Evolutionary conservation across 2,329 filamentous ascomycete species (phyloP).

Genomic region (Catunica adiposa): DNA sequence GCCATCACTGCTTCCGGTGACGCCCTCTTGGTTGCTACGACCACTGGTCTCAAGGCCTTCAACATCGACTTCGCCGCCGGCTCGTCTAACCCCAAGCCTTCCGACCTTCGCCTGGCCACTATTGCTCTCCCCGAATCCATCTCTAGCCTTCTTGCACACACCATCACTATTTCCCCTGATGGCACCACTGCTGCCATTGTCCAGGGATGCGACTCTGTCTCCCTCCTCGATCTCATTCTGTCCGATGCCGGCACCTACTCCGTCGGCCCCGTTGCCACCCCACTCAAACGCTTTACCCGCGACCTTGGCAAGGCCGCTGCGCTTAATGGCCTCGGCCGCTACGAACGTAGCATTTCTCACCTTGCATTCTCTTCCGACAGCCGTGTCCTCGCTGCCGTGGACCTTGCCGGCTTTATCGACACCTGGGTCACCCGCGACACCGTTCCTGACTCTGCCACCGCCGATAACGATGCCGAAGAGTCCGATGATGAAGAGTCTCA

Average conservation of each 20-base stretch:
- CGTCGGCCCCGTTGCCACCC: slow-evolving; percentile 26
- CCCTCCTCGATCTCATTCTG: slow-evolving; percentile 31
- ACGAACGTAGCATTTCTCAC: slow-evolving; percentile 60
- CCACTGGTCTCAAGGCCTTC: slow-evolving; percentile 61
- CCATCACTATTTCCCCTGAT: slow-evolving; percentile 53
- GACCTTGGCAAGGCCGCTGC: slow-evolving; percentile 36
- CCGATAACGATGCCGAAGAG: slow-evolving; percentile 19
- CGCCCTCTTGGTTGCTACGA: slow-evolving; percentile 60
- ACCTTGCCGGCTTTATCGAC: slow-evolving; percentile 73
- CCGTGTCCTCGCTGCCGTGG: slow-evolving; percentile 59
- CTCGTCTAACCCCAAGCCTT: slow-evolving; percentile 22
- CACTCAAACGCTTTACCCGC: slow-evolving; percentile 36
- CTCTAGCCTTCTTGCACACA: slow-evolving; percentile 46
- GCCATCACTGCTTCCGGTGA: slow-evolving; percentile 55
- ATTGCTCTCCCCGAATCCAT: slow-evolving; percentile 45
- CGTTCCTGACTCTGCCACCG: slow-evolving; percentile 19
- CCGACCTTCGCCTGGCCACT: slow-evolving; percentile 54
- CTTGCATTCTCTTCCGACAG: slow-evolving; percentile 67
- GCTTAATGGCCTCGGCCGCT: slow-evolving; percentile 54
- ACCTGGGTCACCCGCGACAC: slow-evolving; percentile 56
- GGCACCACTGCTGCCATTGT: slow-evolving; percentile 52
- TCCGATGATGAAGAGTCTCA: slow-evolving; percentile 21
- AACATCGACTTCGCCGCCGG: slow-evolving; percentile 20
- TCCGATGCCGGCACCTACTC: slow-evolving; percentile 14
- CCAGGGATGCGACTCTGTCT: slow-evolving; percentile 42